Percentiles rank a stretch among this genome's conserved stretches.
These are phyloP conservation scores for Lactarius deliciosus DNA, from an alignment of 768 basidiomycete genomes.

Conservation along the genomic window DNA sequence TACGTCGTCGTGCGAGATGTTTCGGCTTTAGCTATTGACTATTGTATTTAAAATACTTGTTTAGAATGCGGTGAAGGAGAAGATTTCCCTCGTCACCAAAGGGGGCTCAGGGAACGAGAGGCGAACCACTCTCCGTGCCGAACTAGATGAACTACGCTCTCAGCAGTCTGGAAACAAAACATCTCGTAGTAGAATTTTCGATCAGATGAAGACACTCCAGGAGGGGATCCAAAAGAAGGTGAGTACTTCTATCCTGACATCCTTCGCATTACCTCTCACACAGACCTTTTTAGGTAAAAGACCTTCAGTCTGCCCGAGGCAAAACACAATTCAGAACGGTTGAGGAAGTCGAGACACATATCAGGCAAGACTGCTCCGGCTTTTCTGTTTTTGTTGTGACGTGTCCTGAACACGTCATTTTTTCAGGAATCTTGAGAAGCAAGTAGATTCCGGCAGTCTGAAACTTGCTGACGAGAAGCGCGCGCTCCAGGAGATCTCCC, in stretches of 20 bases:
- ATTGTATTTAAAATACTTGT: slow-evolving; percentile 30
- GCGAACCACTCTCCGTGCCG: slow-evolving; percentile 67
- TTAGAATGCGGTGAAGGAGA: slow-evolving; percentile 71
- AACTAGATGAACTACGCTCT: slow-evolving; percentile 76
- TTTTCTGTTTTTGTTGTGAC: slow-evolving; percentile 11
- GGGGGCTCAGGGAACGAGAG: slow-evolving; percentile 67
- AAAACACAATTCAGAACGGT: slow-evolving; percentile 81
- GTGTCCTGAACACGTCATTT: slow-evolving; percentile 19
- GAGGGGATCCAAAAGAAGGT: slow-evolving; percentile 85
- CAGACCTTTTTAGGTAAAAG: slow-evolving; percentile 63
- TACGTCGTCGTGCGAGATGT: slow-evolving; percentile 42
- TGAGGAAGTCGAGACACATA: slow-evolving; percentile 82
- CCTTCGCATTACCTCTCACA: slow-evolving; percentile 5
- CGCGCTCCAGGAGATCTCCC: slow-evolving; percentile 85
- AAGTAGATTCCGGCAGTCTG: slow-evolving; percentile 89
- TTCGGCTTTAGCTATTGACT: slow-evolving; percentile 8
- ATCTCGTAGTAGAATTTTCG: slow-evolving; percentile 65
- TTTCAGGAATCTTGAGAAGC: slow-evolving; percentile 74
- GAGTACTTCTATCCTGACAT: slow-evolving; percentile 7
- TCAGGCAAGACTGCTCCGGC: slow-evolving; percentile 58
- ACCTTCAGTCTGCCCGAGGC: slow-evolving; percentile 74
- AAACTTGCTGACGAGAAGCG: slow-evolving; percentile 96
- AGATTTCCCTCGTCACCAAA: slow-evolving; percentile 64
- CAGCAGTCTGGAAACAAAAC: slow-evolving; percentile 78
- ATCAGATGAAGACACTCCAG: slow-evolving; percentile 77